These are phyloP conservation scores for Kurtzmaniella natalensis DNA, from an alignment of 1,139 yeast species.

Conservation along the genomic window DNA sequence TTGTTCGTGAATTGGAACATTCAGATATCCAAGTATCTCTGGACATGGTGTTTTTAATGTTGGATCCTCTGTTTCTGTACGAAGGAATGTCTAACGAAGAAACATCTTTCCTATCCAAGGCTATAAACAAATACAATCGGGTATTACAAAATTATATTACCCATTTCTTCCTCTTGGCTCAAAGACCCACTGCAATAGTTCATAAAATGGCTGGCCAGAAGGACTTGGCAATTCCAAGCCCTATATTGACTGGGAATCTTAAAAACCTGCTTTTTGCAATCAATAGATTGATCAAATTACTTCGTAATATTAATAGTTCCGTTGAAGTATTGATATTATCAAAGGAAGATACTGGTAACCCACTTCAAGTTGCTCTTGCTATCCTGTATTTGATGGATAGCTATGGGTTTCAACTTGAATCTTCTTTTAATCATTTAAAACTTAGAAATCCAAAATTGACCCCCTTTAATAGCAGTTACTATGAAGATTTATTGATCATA, in stretches of 20 bases:
- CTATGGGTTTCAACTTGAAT: slow-evolving; percentile 32
- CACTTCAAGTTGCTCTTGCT: slow-evolving; percentile 31
- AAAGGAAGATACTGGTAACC: slow-evolving; percentile 22
- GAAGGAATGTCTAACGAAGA: slow-evolving; percentile 17
- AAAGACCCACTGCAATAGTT: slow-evolving; percentile 22
- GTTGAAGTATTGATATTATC: slow-evolving; percentile 35
- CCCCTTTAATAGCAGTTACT: slow-evolving; percentile 29
- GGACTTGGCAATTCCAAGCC: slow-evolving; percentile 26
- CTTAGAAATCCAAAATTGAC: slow-evolving; percentile 16
- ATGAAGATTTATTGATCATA: slow-evolving; percentile 38
- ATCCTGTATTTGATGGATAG: slow-evolving; percentile 41
- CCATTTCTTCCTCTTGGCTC: slow-evolving; percentile 34
- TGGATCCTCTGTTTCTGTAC: slow-evolving; percentile 33
- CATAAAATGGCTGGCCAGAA: slow-evolving; percentile 22
- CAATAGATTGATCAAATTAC: slow-evolving; percentile 33
- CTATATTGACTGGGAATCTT: slow-evolving; percentile 38
- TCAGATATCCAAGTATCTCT: slow-evolving; percentile 26
- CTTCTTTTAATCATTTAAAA: slow-evolving; percentile 20
- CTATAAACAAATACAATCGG: slow-evolving; percentile 26
- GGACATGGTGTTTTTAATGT: slow-evolving; percentile 35
- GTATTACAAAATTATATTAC: slow-evolving; percentile 37
- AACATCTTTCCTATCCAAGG: slow-evolving; percentile 19
- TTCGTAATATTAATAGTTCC: slow-evolving; percentile 29
- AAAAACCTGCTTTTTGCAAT: slow-evolving; percentile 36
- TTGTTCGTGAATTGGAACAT: slow-evolving; percentile 21